Evolutionary conservation across 2,329 filamentous ascomycete species (phyloP), one percentile per base, ranked within the genome.

Genomic region (Sporothrix curviconia): DNA sequence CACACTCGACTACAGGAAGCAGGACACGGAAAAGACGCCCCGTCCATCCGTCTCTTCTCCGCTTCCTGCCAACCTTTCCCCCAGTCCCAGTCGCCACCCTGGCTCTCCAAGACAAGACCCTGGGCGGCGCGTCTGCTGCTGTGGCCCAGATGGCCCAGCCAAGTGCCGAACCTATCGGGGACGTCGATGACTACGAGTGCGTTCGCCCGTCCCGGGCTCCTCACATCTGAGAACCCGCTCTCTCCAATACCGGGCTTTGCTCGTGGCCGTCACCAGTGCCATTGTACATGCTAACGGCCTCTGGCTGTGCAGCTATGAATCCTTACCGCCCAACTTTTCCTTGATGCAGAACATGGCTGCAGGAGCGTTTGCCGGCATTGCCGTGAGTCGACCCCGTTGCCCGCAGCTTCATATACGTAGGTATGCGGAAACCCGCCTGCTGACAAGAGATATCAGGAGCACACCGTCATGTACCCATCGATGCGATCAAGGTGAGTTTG

Each of bases 391-490:
- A 11, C 28, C 28, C 28, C 6, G 28, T 11, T 11, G 28, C 28
- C 28, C 6, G 28, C 28, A 32, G 5, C 28, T 32, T n/a, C n/a
- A n/a, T n/a, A n/a, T n/a, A n/a, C n/a, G n/a, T n/a, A n/a, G n/a
- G n/a, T n/a, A n/a, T n/a, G n/a, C n/a, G n/a, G n/a, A n/a, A n/a
- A n/a, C n/a, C n/a, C n/a, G n/a, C n/a, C n/a, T 25, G 24, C 59
- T 60, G 25, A 63, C 50, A 2, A 12, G 7, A 12, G 47, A 1
- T 36, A 25, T 25, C 65, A 96, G 92, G 92, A 97, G 77, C 92
- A 97, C 74, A 95, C 92, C 59, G 92, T 96, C 67, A 97, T 99
- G 94, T 99, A 99, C 71, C 94, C 94, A 89, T 99, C 69, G 94
- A 99, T 76, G 84, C 95, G 65, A 88, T 99, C 70, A 99, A 99